Evolutionary conservation across 257 asterid species (phyloP), one percentile per base, ranked within the genome.

Genomic region (Scutellaria minor): DNA sequence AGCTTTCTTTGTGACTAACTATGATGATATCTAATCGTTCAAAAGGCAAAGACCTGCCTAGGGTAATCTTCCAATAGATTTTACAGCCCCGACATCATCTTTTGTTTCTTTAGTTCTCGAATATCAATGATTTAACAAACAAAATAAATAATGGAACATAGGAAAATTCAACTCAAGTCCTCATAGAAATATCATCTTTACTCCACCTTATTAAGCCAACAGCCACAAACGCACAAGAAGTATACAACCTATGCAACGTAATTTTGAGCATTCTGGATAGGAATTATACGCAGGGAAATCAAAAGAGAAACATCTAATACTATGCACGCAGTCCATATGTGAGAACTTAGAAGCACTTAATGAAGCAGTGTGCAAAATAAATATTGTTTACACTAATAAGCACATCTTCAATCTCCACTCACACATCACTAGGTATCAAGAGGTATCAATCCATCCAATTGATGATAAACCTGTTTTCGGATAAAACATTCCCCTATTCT

Each of bases 381-480:
- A 24, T 1, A 24, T 7, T 18, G 65, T 18, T 40, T 46, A 39
- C 62, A 62, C 20, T 62, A 59, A 42, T 8, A 66, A 47, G 52
- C 54, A 24, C 35, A 40, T 24, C 48, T 56, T 48, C 63, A 66
- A 37, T 56, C 31, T 15, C 46, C 62, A 74, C 18, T 57, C 60
- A 11, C 27, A 41, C 55, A 58, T 22, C 31, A 24, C 27, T 2
- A 24, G 42, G 47, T 24, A 56, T 7, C 66, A 22, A 45, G 47
- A 45, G 47, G 15, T n/a, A 63, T 48, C 60, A 58, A 66, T 20
- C 72, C 22, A 71, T 3, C 71, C 20, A 68, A 18, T 72, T 42
- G 46, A 59, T 64, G 50, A 6, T 18, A 15, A 64, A 56, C 50
- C 51, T n/a, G 42, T 51, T 27, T 40, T 8, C 51, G n/a, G 52